Evolutionary conservation across 2,329 filamentous ascomycete species (phyloP).

Genomic region (Fusarium proliferatum): DNA sequence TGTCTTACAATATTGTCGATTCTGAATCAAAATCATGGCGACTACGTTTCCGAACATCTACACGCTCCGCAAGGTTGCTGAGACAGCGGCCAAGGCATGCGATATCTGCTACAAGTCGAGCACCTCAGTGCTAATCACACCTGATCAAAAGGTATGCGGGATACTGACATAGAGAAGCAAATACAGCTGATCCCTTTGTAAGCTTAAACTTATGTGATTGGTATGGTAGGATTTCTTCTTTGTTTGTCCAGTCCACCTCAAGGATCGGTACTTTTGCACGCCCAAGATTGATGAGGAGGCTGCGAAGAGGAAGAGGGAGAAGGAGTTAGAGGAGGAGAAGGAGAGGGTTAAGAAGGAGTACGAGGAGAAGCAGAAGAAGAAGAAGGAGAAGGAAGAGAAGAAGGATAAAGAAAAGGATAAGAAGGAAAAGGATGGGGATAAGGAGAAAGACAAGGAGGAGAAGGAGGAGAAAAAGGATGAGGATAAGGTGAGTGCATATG

Average conservation of each 20-base stretch:
- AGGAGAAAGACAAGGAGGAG: slow-evolving; percentile 51
- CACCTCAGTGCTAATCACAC: slow-evolving; percentile 86
- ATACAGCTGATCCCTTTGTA: slow-evolving; percentile 11
- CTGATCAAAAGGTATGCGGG: slow-evolving; percentile 80
- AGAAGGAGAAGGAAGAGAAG: slow-evolving; percentile 70
- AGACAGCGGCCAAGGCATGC: slow-evolving; percentile 84
- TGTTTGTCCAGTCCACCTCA: slow-evolving; percentile 84
- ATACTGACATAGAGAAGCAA: not conserved
- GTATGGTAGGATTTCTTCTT: slow-evolving; percentile 82
- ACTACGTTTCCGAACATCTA: slow-evolving; percentile 78
- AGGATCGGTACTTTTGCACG: slow-evolving; percentile 82
- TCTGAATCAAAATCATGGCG: slow-evolving; percentile 52
- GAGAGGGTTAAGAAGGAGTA: slow-evolving; percentile 79
- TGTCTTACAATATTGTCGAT: not conserved
- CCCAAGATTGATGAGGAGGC: slow-evolving; percentile 78
- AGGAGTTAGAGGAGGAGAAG: slow-evolving; percentile 72
- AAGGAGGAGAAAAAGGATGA: slow-evolving; percentile 42
- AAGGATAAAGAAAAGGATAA: slow-evolving; percentile 59
- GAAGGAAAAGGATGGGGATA: slow-evolving; percentile 54
- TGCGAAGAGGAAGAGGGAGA: slow-evolving; percentile 68
- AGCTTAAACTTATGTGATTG: slow-evolving; percentile 22
- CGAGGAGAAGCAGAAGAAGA: slow-evolving; percentile 76
- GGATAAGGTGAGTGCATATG: slow-evolving; percentile 17
- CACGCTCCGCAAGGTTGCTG: slow-evolving; percentile 86
- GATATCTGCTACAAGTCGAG: slow-evolving; percentile 92